phyloP scores from a whole-genome alignment of 2,329 filamentous ascomycete species.

The Rhynchosporium secalis region DNA sequence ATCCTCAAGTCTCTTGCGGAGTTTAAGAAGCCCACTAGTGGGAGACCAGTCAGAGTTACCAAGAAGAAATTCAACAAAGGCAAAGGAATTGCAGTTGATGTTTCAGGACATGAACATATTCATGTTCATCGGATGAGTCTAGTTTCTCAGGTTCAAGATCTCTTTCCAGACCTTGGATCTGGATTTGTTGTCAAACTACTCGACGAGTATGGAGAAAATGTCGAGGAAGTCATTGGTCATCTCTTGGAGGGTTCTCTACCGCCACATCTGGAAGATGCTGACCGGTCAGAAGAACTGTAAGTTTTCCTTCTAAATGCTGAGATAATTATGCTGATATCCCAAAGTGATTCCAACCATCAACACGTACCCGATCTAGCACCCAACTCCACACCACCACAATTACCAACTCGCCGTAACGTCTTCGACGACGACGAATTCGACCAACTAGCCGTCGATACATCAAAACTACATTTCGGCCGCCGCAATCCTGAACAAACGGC shows the following conservation, averaged over 20 bases:
- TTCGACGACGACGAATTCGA: conserved; percentile 83
- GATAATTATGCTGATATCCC: not conserved
- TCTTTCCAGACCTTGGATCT: conserved; percentile 85
- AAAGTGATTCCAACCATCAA: conserved; percentile 32
- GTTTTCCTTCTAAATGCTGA: conserved; percentile 10
- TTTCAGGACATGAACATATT: conserved; percentile 39
- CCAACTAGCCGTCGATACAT: conserved; percentile 63
- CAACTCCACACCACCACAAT: conserved; percentile 56
- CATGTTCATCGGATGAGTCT: conserved; percentile 83
- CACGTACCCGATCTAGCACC: conserved; percentile 53
- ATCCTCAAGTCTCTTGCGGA: conserved; percentile 60
- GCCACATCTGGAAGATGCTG: conserved; percentile 60
- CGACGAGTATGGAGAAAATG: conserved; percentile 74
- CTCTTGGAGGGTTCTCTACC: conserved; percentile 78
- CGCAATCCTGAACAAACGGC: conserved; percentile 61
- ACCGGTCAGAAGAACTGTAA: conserved; percentile 59
- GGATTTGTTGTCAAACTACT: conserved; percentile 78
- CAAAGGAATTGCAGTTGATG: conserved; percentile 50
- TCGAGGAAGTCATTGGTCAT: conserved; percentile 78
- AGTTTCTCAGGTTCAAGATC: conserved; percentile 86
- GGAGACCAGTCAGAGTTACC: conserved; percentile 51
- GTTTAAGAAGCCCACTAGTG: conserved; percentile 57
- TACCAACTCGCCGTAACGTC: conserved; percentile 66
- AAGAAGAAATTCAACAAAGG: conserved; percentile 65
- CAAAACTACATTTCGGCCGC: conserved; percentile 78